Conservation (phyloP, 2,329 filamentous ascomycete species). For the Diplocarpon rosae region DNA sequence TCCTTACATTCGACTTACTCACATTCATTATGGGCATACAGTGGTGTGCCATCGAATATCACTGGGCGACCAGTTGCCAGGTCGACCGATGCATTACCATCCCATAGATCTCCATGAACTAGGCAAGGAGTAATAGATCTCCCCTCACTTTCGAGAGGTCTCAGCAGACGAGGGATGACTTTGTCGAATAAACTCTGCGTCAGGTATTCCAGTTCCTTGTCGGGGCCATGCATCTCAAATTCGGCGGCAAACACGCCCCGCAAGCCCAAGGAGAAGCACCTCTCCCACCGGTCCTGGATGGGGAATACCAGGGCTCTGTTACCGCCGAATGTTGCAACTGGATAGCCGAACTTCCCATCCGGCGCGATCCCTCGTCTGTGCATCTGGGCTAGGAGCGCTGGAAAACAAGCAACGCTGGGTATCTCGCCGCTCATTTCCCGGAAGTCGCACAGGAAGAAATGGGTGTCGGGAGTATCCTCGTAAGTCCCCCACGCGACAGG, state of each 20-base stretch:
- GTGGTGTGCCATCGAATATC: not conserved
- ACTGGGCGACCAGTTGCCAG: not conserved
- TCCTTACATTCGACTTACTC: not conserved
- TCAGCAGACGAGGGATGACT: not conserved
- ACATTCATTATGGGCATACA: not conserved
- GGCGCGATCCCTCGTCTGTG: not conserved
- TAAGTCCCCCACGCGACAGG: not conserved
- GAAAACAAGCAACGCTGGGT: not conserved
- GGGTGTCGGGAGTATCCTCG: not conserved
- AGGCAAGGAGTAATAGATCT: not conserved
- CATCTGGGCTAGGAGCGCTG: not conserved
- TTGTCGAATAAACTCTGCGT: not conserved
- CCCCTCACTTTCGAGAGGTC: not conserved
- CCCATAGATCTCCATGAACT: not conserved
- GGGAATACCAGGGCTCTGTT: not conserved
- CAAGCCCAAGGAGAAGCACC: not conserved
- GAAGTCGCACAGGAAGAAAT: not conserved
- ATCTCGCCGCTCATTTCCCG: not conserved
- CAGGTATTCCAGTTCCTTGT: not conserved
- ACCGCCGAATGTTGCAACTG: not conserved
- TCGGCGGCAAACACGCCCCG: not conserved
- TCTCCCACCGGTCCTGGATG: not conserved
- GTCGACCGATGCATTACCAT: not conserved
- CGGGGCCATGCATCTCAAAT: not conserved
- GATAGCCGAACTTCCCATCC: not conserved